Conservation (phyloP, 2,329 filamentous ascomycete genomes). For the Hirsutella thompsonii region DNA sequence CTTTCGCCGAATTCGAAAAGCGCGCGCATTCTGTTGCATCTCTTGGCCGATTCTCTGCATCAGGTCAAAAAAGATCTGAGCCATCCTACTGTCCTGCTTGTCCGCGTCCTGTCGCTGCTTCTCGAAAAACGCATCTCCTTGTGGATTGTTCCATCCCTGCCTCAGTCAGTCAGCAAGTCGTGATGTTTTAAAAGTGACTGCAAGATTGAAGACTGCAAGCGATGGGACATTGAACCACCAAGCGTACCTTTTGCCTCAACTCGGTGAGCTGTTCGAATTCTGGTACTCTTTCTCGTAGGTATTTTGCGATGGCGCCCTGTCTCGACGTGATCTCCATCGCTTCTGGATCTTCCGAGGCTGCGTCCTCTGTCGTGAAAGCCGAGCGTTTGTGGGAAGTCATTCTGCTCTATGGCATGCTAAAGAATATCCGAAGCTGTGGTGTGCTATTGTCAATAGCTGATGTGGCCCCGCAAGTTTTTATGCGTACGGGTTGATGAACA, state of each 20-base stretch:
- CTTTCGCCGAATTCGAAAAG: constrained; percentile 12
- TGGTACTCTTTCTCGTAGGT: background rate
- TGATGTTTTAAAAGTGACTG: too few relatives aligned
- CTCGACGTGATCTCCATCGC: background rate
- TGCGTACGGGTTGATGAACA: too few relatives aligned
- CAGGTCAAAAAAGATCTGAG: constrained; percentile 19
- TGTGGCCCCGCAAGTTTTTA: too few relatives aligned
- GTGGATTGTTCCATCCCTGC: background rate
- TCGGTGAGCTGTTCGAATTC: background rate
- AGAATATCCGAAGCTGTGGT: too few relatives aligned
- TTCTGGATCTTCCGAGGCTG: background rate
- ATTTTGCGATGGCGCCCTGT: background rate
- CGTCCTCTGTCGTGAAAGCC: too few relatives aligned
- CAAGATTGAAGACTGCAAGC: too few relatives aligned
- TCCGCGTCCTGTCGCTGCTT: background rate
- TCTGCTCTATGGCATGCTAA: too few relatives aligned
- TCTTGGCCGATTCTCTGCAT: constrained; percentile 29
- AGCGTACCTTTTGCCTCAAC: background rate
- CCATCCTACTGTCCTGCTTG: background rate
- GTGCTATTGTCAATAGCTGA: too few relatives aligned
- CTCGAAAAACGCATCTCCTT: background rate
- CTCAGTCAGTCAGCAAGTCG: too few relatives aligned
- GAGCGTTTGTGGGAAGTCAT: too few relatives aligned
- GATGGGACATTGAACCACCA: too few relatives aligned
- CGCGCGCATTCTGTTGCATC: constrained; percentile 20